Conservation (phyloP, 75 land plant species). For the Pinus albicaulis region DNA sequence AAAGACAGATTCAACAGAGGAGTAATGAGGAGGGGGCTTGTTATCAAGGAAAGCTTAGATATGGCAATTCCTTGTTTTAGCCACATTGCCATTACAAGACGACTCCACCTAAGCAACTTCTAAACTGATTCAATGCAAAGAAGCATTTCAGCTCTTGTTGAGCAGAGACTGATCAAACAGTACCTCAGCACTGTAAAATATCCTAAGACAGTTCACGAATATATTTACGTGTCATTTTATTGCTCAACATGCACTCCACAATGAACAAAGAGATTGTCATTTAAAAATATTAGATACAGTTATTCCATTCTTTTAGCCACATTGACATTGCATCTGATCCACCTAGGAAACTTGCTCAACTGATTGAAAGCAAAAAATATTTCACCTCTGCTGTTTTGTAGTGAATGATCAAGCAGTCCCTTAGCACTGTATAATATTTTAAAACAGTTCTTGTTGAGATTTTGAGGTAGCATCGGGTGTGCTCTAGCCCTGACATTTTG, state of each 20-base stretch:
- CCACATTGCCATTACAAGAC: too few species aligned
- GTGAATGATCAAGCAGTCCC: neutral
- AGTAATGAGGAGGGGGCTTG: neutral
- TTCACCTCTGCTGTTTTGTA: neutral
- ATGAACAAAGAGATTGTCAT: neutral
- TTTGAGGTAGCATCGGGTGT: too few species aligned
- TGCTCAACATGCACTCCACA: too few species aligned
- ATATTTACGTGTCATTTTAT: too few species aligned
- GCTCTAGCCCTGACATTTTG: too few species aligned
- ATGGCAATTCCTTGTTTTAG: neutral
- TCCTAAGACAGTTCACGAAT: too few species aligned
- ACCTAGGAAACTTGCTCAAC: neutral
- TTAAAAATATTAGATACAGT: neutral
- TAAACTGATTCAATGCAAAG: too few species aligned
- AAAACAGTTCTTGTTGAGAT: too few species aligned
- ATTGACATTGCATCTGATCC: neutral
- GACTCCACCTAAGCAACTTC: neutral
- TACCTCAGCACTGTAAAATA: too few species aligned
- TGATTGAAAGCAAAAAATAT: neutral
- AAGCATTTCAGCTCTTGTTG: neutral
- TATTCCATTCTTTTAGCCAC: neutral
- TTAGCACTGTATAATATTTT: neutral
- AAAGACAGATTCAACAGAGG: neutral
- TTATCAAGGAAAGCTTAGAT: neutral
- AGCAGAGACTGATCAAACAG: too few species aligned